Evolutionary conservation across 345 rosid species (phyloP).

Genomic region (Boechera retrofracta): DNA sequence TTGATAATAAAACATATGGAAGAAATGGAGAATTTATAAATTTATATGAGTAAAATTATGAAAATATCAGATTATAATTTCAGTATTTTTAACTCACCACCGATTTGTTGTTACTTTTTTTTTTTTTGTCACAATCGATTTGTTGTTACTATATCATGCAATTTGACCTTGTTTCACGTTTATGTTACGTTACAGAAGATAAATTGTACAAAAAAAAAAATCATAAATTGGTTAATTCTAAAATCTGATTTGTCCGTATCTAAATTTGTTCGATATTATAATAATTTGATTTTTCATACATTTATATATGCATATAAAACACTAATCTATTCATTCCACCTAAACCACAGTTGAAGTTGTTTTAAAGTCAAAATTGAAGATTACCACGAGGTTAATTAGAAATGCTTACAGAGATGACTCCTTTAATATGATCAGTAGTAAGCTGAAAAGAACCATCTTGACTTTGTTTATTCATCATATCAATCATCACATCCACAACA

Average conservation of each 20-base stretch:
- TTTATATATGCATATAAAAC: too few relatives aligned
- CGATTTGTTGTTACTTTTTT: not conserved
- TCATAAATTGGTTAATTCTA: not conserved
- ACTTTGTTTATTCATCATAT: constrained; percentile 37
- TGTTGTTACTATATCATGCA: not conserved
- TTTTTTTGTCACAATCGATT: not conserved
- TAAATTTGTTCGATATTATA: not conserved
- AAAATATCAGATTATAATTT: not conserved
- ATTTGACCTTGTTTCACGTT: too few relatives aligned
- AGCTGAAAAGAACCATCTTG: constrained; percentile 40
- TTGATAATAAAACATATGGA: not conserved
- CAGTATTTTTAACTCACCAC: not conserved
- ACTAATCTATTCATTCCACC: not conserved
- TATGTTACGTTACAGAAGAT: not conserved
- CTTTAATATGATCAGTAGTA: constrained; percentile 59
- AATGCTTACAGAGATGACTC: constrained; percentile 53
- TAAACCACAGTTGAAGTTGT: not conserved
- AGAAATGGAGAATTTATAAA: not conserved
- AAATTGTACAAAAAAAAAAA: not conserved
- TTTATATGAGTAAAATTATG: not conserved
- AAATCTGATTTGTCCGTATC: not conserved
- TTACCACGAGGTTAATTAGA: not conserved
- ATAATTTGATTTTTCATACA: not conserved
- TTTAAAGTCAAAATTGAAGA: not conserved
- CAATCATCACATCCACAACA: constrained; percentile 53